These are phyloP conservation scores for Cyclocybe cylindracea DNA, from an alignment of 768 basidiomycete species.

Conservation along the genomic window DNA sequence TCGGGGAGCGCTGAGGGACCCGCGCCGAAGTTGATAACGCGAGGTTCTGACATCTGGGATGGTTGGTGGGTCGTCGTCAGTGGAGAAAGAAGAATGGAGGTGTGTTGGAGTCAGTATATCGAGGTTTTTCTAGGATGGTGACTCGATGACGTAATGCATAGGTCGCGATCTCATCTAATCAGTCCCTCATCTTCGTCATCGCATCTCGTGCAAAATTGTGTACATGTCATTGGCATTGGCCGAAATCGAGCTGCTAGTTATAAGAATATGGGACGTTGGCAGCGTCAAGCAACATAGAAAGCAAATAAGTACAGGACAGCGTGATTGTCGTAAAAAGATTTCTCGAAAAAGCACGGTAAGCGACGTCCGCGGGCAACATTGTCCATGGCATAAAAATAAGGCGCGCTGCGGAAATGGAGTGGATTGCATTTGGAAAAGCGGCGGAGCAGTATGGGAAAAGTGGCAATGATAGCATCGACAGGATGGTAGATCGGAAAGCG, in stretches of 20 bases:
- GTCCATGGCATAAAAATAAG: conserved; percentile 1
- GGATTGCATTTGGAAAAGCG: not conserved
- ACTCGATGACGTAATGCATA: not conserved
- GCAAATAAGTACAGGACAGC: too few relatives aligned
- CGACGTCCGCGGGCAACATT: not conserved
- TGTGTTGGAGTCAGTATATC: not conserved
- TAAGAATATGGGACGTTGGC: too few relatives aligned
- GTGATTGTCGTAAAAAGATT: not conserved
- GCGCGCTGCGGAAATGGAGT: not conserved
- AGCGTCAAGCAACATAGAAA: too few relatives aligned
- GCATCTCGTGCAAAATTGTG: too few relatives aligned
- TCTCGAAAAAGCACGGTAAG: not conserved
- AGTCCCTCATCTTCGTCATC: not conserved
- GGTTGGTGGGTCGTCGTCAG: not conserved
- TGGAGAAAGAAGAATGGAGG: not conserved
- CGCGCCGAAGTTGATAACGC: conserved; percentile 89
- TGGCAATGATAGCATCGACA: conserved; percentile 16
- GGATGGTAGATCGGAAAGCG: conserved; percentile 16
- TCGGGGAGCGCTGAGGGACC: conserved; percentile 92
- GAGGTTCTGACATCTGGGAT: conserved; percentile 19
- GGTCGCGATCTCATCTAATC: conserved; percentile 6
- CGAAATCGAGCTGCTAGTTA: too few relatives aligned
- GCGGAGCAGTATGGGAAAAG: not conserved
- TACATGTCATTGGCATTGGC: too few relatives aligned
- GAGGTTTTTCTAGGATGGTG: too few relatives aligned